Percentiles rank a stretch among this genome's conserved stretches.
Evolutionary conservation across 768 basidiomycete species (phyloP).

Genomic region (Lyophyllum semitale): DNA sequence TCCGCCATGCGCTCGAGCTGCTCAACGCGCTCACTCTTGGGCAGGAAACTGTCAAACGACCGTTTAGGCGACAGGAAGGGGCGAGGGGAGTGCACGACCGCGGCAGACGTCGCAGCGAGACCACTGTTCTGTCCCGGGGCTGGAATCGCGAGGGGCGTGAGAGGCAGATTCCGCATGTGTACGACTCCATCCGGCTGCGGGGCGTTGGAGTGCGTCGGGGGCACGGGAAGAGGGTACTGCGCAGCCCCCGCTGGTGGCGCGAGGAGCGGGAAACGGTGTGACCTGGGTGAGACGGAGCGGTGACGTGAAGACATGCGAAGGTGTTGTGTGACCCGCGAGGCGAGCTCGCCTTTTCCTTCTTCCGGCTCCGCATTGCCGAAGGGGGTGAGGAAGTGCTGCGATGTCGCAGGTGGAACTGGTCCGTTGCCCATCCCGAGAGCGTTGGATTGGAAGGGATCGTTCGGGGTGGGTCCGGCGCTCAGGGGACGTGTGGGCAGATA

Average conservation of each 20-base stretch:
- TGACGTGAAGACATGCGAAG: conserved; percentile 56
- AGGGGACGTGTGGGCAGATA: conserved; percentile 13
- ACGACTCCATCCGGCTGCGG: neutral
- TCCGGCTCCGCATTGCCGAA: conserved; percentile 34
- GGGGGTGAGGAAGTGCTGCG: conserved; percentile 14
- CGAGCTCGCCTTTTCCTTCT: conserved; percentile 63
- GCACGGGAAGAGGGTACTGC: conserved; percentile 10
- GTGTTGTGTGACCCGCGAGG: conserved; percentile 60
- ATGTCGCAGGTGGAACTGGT: conserved; percentile 8
- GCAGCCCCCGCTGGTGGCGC: conserved; percentile 18
- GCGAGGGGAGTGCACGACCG: conserved; percentile 60
- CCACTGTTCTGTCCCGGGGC: neutral
- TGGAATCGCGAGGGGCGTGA: neutral
- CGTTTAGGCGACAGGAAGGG: conserved; percentile 70
- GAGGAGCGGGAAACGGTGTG: conserved; percentile 53
- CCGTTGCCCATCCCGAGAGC: conserved; percentile 18
- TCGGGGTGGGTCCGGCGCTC: conserved; percentile 10
- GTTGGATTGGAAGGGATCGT: conserved; percentile 11
- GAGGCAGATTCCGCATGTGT: conserved; percentile 8
- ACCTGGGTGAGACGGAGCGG: conserved; percentile 63
- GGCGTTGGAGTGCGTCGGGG: neutral
- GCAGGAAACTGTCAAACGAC: conserved; percentile 43
- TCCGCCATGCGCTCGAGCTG: conserved; percentile 75
- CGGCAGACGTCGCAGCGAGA: no score
- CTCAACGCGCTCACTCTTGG: conserved; percentile 63